These are phyloP conservation scores for Pichia manshurica DNA, from an alignment of 805 yeast genomes.

Conservation along the genomic window DNA sequence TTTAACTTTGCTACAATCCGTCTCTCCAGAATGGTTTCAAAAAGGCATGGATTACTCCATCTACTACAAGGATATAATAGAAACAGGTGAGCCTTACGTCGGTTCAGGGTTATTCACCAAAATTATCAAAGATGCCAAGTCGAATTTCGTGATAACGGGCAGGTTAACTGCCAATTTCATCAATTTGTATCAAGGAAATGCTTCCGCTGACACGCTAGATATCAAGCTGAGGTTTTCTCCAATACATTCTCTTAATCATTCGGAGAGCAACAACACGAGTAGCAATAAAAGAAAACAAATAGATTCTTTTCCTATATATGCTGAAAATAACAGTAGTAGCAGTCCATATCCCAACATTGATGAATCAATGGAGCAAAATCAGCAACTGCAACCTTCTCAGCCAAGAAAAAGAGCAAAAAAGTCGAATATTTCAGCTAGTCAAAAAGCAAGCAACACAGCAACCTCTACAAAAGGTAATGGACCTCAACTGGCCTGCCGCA, in stretches of 20 bases:
- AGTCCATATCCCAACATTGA: constrained; percentile 13
- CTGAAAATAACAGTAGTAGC: constrained; percentile 6
- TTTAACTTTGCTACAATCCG: constrained; percentile 38
- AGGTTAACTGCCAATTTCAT: constrained; percentile 55
- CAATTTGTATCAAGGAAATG: constrained; percentile 34
- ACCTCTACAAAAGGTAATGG: constrained; percentile 6
- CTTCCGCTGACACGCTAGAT: constrained; percentile 46
- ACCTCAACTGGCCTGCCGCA: constrained; percentile 31
- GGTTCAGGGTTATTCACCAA: constrained; percentile 40
- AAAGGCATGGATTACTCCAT: constrained; percentile 40
- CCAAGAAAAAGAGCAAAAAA: constrained; percentile 3
- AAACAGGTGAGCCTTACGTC: constrained; percentile 48
- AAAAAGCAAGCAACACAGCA: constrained; percentile 3
- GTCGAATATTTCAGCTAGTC: not conserved
- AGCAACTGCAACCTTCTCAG: not conserved
- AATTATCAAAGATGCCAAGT: constrained; percentile 20
- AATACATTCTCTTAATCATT: constrained; percentile 9
- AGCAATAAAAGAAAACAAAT: constrained; percentile 3
- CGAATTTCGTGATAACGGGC: constrained; percentile 42
- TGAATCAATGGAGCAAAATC: constrained; percentile 4
- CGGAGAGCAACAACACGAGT: not conserved
- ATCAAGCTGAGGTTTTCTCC: constrained; percentile 45
- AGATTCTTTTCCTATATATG: constrained; percentile 9
- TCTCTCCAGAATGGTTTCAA: constrained; percentile 42
- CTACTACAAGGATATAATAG: constrained; percentile 41